phyloP scores from a whole-genome alignment of 1,284 basidiomycete species.

The Boletus nobilissimus region DNA sequence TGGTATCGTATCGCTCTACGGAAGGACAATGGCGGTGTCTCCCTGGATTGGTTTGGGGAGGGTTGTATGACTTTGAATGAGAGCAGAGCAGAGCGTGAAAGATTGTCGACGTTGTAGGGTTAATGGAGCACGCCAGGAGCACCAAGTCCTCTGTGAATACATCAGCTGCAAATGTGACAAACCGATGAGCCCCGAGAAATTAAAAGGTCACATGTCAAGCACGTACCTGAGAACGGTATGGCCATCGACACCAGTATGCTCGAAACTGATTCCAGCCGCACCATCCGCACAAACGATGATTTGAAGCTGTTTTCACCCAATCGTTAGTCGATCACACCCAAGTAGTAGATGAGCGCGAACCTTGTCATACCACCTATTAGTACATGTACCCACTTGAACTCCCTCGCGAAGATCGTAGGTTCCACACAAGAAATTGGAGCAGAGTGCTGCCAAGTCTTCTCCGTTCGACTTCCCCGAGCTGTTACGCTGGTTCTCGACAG shows the following conservation, averaged over 20 bases:
- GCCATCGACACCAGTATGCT: slow-evolving; percentile 97
- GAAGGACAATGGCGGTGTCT: slow-evolving; percentile 35
- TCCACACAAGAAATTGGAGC: slow-evolving; percentile 95
- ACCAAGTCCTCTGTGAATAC: slow-evolving; percentile 97
- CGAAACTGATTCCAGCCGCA: slow-evolving; percentile 97
- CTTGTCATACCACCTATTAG: slow-evolving; percentile 94
- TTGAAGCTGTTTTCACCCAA: slow-evolving; percentile 71
- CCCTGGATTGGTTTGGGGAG: slow-evolving; percentile 46
- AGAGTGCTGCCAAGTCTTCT: slow-evolving; percentile 80
- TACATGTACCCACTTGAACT: slow-evolving; percentile 95
- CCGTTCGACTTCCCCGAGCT: slow-evolving; percentile 9
- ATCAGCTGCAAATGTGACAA: slow-evolving; percentile 79
- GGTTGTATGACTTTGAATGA: slow-evolving; percentile 79
- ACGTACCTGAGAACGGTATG: slow-evolving; percentile 88
- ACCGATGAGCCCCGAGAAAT: neutral
- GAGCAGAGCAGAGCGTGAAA: slow-evolving; percentile 92
- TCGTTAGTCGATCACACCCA: neutral
- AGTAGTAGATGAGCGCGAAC: slow-evolving; percentile 45
- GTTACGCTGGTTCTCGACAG: slow-evolving; percentile 22
- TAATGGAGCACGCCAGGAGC: slow-evolving; percentile 94
- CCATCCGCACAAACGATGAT: slow-evolving; percentile 95
- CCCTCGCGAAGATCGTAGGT: slow-evolving; percentile 86
- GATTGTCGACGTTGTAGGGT: slow-evolving; percentile 90
- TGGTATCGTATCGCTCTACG: slow-evolving; percentile 66
- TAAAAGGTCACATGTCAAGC: neutral